Conservation (phyloP, 139 green algal species). For the Chlorella sp. region DNA sequence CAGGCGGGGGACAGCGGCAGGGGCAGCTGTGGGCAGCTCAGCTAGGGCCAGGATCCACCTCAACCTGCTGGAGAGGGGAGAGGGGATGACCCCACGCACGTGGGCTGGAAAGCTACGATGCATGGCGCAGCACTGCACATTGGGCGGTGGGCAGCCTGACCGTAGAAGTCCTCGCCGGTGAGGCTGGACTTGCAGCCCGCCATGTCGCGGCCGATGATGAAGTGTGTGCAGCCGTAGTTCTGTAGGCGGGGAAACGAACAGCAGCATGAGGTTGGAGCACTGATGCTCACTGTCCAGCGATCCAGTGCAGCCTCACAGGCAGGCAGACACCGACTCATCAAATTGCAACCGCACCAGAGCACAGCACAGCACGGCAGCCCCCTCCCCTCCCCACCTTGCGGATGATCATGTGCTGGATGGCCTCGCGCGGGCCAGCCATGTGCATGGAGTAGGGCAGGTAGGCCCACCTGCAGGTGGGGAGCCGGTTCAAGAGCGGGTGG, state of each 20-base stretch:
- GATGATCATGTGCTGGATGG: slow-evolving; percentile 97
- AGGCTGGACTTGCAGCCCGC: slow-evolving; percentile 89
- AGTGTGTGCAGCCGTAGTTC: slow-evolving; percentile 97
- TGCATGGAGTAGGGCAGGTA: slow-evolving; percentile 98
- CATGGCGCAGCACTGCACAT: no score
- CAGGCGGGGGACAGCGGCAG: background rate
- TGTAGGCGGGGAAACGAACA: no score
- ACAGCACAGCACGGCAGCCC: slow-evolving; percentile 3
- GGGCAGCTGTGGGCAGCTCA: no score
- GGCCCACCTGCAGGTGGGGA: slow-evolving; percentile 66
- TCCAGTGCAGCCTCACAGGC: no score
- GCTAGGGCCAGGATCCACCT: no score
- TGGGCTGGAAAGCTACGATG: no score
- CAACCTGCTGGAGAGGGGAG: no score
- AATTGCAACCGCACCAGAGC: background rate
- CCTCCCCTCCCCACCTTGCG: slow-evolving; percentile 77
- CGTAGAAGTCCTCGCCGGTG: slow-evolving; percentile 92
- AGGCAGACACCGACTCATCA: background rate
- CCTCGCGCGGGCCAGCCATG: slow-evolving; percentile 93
- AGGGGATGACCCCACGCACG: no score
- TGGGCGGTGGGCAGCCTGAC: no score
- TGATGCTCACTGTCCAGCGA: no score
- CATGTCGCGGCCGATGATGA: slow-evolving; percentile 98
- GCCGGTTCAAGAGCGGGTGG: no score
- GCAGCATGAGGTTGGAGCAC: no score